Evolutionary conservation across 345 rosid genomes (phyloP).

Genomic region (Eucalyptus shirleyi): DNA sequence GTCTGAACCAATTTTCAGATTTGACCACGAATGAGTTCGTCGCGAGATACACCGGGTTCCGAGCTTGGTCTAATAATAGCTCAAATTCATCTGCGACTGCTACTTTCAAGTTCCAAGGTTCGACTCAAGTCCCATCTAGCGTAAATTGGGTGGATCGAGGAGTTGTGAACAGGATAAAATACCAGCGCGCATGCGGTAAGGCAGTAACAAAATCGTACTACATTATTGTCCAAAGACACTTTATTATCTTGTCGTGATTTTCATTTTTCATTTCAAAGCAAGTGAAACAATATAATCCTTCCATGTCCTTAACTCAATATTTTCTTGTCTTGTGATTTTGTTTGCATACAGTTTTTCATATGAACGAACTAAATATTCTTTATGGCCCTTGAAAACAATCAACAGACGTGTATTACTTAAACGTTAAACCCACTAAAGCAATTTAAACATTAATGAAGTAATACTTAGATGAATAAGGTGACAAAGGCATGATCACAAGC

Average conservation of each 20-base stretch:
- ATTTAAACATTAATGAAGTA: not conserved
- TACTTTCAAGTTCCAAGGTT: conserved; percentile 4
- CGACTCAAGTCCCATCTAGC: not conserved
- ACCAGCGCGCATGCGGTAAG: conserved; percentile 27
- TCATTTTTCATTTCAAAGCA: not conserved
- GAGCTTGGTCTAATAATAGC: not conserved
- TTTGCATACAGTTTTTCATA: not conserved
- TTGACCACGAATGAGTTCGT: conserved; percentile 15
- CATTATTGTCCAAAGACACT: not conserved
- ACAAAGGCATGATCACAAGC: not conserved
- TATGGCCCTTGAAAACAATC: not conserved
- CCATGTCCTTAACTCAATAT: not conserved
- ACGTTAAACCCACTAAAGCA: not conserved
- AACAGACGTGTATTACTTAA: not conserved
- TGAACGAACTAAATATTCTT: not conserved
- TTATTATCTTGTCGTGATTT: not conserved
- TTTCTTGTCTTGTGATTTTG: not conserved
- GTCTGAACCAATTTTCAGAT: conserved; percentile 19
- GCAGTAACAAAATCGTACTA: not conserved
- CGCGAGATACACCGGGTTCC: not conserved
- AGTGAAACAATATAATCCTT: not conserved
- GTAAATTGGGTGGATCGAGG: conserved; percentile 13
- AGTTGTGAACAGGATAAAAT: not conserved
- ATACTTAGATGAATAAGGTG: not conserved
- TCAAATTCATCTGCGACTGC: not conserved